Conservation (phyloP, 768 basidiomycete genomes). For the Kwoniella heveanensis region DNA sequence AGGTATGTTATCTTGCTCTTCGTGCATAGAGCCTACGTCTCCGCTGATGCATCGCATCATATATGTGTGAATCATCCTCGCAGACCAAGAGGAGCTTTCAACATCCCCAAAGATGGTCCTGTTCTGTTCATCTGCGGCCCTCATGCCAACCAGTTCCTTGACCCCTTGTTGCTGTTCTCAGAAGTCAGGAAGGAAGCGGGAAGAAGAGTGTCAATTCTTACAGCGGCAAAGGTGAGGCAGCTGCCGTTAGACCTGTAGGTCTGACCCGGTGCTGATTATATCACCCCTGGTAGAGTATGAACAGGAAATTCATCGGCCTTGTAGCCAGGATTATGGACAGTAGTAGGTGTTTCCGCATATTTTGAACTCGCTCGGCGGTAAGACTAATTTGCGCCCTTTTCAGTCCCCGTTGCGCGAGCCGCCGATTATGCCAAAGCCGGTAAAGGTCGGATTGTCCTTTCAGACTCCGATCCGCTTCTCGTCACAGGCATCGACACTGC, state of each 20-base stretch:
- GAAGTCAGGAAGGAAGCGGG: conserved; percentile 83
- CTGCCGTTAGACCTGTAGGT: not conserved
- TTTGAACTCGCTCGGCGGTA: conserved; percentile 7
- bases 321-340: conserved; percentile 81
- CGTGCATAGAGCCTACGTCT: not conserved
- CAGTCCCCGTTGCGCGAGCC: conserved; percentile 91
- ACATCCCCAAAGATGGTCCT: conserved; percentile 85
- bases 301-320: conserved; percentile 74
- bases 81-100: conserved; percentile 86
- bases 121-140: conserved; percentile 92
- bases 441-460: conserved; percentile 70
- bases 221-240: conserved; percentile 68
- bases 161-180: conserved; percentile 78
- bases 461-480: conserved; percentile 74
- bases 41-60: too few relatives aligned
- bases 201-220: conserved; percentile 79
- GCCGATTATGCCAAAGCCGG: conserved; percentile 80
- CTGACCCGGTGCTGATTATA: not conserved
- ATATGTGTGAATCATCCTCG: not conserved
- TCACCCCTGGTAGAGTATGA: conserved; percentile 65
- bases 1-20: conserved; percentile 43
- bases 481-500: conserved; percentile 78
- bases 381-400: not conserved
- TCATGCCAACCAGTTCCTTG: conserved; percentile 92
- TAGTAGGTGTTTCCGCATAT: conserved; percentile 63